Evolutionary conservation across 345 rosid genomes (phyloP), one percentile per base, ranked within the genome.

Genomic region (Pugionium cornutum): DNA sequence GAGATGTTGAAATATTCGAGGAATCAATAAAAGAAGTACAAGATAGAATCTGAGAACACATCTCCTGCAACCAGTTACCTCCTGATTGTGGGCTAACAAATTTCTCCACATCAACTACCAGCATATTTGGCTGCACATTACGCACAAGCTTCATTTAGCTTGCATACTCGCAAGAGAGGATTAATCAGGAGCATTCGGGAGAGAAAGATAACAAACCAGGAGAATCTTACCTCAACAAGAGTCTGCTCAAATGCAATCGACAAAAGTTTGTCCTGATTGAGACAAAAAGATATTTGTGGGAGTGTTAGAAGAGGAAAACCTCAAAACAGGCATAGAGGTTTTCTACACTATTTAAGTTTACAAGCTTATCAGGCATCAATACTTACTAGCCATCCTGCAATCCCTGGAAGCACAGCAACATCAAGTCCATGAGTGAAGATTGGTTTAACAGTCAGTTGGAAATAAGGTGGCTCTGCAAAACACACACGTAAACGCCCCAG

Each of bases 361-460:
- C 26, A 10, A 28, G 47, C 32, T 69, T 34, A 51, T 44, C 61
- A 48, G 34, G 58, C 9, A 8, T 66, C 10, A 10, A 5, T 62
- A 85, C 91, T 83, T 79, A 94, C 99, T n/a, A 94, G 89, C 99
- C 97, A 94, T 68, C 96, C 99, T 55, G 96, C 96, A 59, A 94
- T 83, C 40, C 96, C 96, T 43, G 99, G 99, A 80, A 94, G 79
- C 52, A 76, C 96, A 32, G 97, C 70, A 44, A 90, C 95, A 77
- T 94, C 91, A 60, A 94, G 68, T 57, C 99, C 97, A 58, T 78
- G 91, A 29, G 84, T 72, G 62, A 73, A 77, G 54, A 94, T 34
- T 40, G 99, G 97, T 75, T 88, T 94, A 47, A 87, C 96, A 30
- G 86, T 85, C 95, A 90, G 85, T 74, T 94, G 96, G 72, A 90